These are phyloP conservation scores for Setaria viridis DNA, from an alignment of 202 grass and related monocot genomes.

Conservation along the genomic window DNA sequence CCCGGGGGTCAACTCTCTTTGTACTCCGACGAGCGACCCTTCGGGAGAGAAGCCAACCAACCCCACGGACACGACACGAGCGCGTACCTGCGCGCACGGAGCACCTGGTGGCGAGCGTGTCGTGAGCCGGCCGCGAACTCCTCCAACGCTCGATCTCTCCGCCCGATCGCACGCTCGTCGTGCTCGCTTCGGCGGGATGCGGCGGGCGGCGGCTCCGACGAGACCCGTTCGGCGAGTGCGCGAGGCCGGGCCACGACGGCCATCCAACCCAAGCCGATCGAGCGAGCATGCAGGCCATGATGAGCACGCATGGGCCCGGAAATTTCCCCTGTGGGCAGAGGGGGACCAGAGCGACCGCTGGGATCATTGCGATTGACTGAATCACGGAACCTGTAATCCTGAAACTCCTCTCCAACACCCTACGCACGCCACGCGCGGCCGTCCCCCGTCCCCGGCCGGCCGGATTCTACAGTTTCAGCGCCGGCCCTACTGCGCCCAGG, in stretches of 20 bases:
- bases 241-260: too few relatives aligned
- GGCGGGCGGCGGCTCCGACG: too few relatives aligned
- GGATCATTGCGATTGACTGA: slow-evolving; percentile 46
- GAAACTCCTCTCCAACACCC: background rate
- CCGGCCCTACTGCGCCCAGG: background rate
- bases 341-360: slow-evolving; percentile 29
- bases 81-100: background rate
- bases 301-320: background rate
- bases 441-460: too few relatives aligned
- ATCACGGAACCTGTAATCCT: background rate
- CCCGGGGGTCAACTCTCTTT: too few relatives aligned
- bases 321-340: background rate
- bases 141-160: background rate
- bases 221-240: background rate
- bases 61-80: too few relatives aligned
- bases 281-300: background rate
- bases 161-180: too few relatives aligned
- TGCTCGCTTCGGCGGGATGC: too few relatives aligned
- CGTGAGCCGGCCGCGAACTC: background rate
- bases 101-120: background rate
- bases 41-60: background rate
- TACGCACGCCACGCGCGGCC: background rate
- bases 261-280: background rate
- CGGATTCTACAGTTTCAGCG: slow-evolving; percentile 37
- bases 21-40: background rate